Evolutionary conservation across 345 rosid species (phyloP), one percentile per base, ranked within the genome.

Genomic region (Clarkia xantiana): DNA sequence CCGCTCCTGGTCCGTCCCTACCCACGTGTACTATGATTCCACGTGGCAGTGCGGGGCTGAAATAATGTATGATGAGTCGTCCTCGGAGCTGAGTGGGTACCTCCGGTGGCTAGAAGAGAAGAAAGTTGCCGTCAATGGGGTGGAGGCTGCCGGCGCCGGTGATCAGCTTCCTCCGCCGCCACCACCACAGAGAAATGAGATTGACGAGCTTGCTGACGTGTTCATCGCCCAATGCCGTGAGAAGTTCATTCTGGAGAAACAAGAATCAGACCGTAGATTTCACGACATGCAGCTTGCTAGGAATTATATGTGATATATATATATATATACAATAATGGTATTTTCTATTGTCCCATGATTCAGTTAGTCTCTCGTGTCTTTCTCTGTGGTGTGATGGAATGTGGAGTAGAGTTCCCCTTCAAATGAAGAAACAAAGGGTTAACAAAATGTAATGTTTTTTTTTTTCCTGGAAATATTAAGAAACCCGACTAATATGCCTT

Each of bases 231-330:
- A 51, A 34, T 76, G 86, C 59, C 93, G 78, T 63, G 86, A 86
- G 60, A 82, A 80, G 67, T 86, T 82, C 62, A 63, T 52, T 62
- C 56, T 86, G 76, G 95, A 86, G 89, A 86, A 86, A 72, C 80
- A 76, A 57, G 95, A 86, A 64, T 86, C 95, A 1, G 71, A 76
- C 53, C 82, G 95, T 73, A 82, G 93, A 73, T 86, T 69, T 44
- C 89, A 86, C 44, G 84, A 78, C 14, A 78, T 64, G 86, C n/a
- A n/a, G n/a, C 62, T 82, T 58, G 76, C 78, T 10, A 74, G 76
- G 73, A 76, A n/a, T n/a, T n/a, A 80, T 70, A 47, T 29, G 73
- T 56, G 60, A 74, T 5, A 29, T n/a, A 7, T 29, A 29, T 29
- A 29, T n/a, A n/a, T 29, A 7, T 29, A 29, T 2, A 2, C 2